Conservation (phyloP, 129 eudicot species). For the Silybum marianum region DNA sequence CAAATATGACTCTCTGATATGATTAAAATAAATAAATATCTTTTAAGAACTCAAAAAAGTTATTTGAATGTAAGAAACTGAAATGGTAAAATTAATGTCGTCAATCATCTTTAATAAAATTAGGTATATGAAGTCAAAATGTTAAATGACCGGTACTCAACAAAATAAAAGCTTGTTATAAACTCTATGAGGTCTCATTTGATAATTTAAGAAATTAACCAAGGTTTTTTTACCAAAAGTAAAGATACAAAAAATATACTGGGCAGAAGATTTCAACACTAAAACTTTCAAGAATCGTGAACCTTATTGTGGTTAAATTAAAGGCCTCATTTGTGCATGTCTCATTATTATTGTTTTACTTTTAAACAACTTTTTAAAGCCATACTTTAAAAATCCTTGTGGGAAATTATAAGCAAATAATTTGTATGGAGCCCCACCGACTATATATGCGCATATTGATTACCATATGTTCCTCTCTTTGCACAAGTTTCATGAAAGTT, state of each 20-base stretch:
- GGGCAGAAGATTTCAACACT: not conserved
- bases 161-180: not conserved
- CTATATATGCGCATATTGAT: slow-evolving; percentile 27
- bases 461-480: slow-evolving; percentile 30
- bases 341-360: slow-evolving; percentile 21
- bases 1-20: not conserved
- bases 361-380: slow-evolving; percentile 32
- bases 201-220: not conserved
- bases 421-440: slow-evolving; percentile 43
- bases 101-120: not conserved
- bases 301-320: slow-evolving; percentile 22
- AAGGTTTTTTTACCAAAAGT: not conserved
- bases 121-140: too few relatives aligned
- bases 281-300: not conserved
- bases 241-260: not conserved
- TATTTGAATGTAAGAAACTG: not conserved
- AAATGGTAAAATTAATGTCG: too few relatives aligned
- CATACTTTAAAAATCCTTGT: slow-evolving; percentile 35
- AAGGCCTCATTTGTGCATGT: slow-evolving; percentile 35
- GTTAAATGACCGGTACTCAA: not conserved
- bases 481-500: slow-evolving; percentile 47
- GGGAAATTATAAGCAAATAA: slow-evolving; percentile 48
- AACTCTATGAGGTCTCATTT: not conserved
- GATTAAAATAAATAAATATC: not conserved
- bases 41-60: not conserved